These are phyloP conservation scores for Pichia cephalocereana DNA, from an alignment of 805 yeast genomes.

Conservation along the genomic window DNA sequence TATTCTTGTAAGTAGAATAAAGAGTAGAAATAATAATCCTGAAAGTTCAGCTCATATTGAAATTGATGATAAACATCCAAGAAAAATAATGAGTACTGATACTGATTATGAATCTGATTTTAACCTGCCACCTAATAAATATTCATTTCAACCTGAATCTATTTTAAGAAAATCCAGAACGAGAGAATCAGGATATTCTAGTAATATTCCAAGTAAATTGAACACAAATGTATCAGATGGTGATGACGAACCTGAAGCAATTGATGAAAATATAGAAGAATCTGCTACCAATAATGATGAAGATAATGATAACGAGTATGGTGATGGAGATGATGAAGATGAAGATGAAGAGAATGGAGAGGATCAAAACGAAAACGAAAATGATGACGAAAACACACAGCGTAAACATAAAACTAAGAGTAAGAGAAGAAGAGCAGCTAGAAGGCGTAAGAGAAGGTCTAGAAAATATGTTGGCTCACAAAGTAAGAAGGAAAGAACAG, in stretches of 20 bases:
- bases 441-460: conserved; percentile 7
- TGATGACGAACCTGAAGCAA: background rate
- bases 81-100: conserved; percentile 1
- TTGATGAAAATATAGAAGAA: background rate
- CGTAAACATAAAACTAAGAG: background rate
- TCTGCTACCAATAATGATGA: background rate
- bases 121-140: background rate
- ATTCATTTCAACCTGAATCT: conserved; percentile 1
- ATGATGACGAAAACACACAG: background rate
- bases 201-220: background rate
- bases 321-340: background rate
- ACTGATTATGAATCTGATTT: conserved; percentile 1
- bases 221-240: background rate
- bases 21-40: background rate
- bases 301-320: background rate
- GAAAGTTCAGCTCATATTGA: background rate
- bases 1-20: background rate
- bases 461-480: conserved; percentile 30
- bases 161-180: background rate
- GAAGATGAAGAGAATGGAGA: background rate
- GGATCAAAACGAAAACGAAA: background rate
- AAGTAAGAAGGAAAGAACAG: conserved; percentile 33
- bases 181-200: background rate
- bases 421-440: background rate
- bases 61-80: background rate